phyloP scores from a whole-genome alignment of 345 rosid species.

The Salix dunnii region DNA sequence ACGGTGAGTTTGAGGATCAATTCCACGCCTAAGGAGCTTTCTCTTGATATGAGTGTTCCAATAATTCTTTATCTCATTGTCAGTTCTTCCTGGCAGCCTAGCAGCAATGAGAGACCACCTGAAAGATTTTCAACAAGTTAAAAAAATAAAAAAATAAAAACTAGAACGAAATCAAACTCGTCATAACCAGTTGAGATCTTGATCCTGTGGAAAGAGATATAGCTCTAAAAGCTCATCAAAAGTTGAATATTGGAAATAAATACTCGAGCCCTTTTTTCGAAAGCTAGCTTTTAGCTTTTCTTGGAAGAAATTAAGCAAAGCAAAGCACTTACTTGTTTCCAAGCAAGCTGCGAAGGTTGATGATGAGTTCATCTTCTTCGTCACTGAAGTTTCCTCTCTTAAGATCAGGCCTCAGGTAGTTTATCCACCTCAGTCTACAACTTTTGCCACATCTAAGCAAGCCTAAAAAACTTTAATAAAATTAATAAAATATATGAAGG shows the following conservation, averaged over 20 bases:
- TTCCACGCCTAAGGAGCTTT: slow-evolving; percentile 67
- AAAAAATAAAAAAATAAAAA: not conserved
- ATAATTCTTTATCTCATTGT: slow-evolving; percentile 77
- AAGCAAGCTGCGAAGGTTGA: slow-evolving; percentile 65
- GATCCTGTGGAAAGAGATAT: not conserved
- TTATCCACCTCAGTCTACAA: slow-evolving; percentile 75
- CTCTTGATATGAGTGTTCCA: slow-evolving; percentile 88
- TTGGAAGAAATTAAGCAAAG: too few relatives aligned
- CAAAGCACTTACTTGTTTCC: slow-evolving; percentile 63
- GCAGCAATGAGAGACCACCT: slow-evolving; percentile 84
- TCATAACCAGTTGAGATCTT: slow-evolving; percentile 12
- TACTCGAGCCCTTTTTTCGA: too few relatives aligned
- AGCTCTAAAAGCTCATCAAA: not conserved
- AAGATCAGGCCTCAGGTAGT: slow-evolving; percentile 71
- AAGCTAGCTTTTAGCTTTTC: too few relatives aligned
- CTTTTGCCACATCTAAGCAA: slow-evolving; percentile 76
- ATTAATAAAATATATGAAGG: not conserved
- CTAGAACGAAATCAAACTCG: too few relatives aligned
- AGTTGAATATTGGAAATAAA: not conserved
- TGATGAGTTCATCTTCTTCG: slow-evolving; percentile 77
- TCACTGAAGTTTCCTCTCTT: slow-evolving; percentile 83
- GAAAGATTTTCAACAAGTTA: not conserved
- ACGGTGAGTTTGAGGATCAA: slow-evolving; percentile 65
- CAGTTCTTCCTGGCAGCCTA: slow-evolving; percentile 75
- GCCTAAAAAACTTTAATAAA: slow-evolving; percentile 19